Percentiles rank a stretch among this genome's conserved stretches.
These are phyloP conservation scores for Acanthamoeba quina DNA, from an alignment of 208 protist species.

Conservation along the genomic window DNA sequence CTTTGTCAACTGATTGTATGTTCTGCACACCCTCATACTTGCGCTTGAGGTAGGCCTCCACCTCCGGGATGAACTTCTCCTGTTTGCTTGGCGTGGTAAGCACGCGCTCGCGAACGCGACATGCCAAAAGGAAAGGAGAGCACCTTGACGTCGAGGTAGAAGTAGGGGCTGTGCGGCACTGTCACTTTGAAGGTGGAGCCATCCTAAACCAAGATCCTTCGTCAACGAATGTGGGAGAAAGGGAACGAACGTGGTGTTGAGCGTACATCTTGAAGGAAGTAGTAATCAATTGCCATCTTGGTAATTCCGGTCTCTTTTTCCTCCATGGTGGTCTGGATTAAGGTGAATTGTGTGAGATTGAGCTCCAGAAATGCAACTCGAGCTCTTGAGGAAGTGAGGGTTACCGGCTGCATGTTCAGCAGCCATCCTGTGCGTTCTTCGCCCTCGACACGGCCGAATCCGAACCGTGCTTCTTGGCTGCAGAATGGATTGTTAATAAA, in stretches of 20 bases:
- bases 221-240: not conserved
- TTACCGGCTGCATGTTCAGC: slow-evolving; percentile 88
- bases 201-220: slow-evolving; percentile 76
- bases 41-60: slow-evolving; percentile 95
- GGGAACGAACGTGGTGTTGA: not conserved
- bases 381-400: not conserved
- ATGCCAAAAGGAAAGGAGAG: slow-evolving; percentile 83
- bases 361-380: not conserved
- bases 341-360: not conserved
- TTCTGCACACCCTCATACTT: slow-evolving; percentile 93
- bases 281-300: slow-evolving; percentile 87
- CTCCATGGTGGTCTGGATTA: slow-evolving; percentile 81
- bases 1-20: slow-evolving; percentile 94
- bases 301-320: slow-evolving; percentile 83
- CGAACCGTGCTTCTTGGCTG: slow-evolving; percentile 71
- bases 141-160: slow-evolving; percentile 88
- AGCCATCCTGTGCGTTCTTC: slow-evolving; percentile 84
- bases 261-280: slow-evolving; percentile 89
- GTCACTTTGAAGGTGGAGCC: slow-evolving; percentile 88
- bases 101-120: not conserved
- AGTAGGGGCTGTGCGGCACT: slow-evolving; percentile 89
- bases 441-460: slow-evolving; percentile 61
- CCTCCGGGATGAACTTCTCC: slow-evolving; percentile 94
- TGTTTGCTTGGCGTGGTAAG: slow-evolving; percentile 76
- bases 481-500: not conserved